Base-by-base conservation (phyloP, 1,284 basidiomycete genomes). In the Jaminaea rosea region DNA sequence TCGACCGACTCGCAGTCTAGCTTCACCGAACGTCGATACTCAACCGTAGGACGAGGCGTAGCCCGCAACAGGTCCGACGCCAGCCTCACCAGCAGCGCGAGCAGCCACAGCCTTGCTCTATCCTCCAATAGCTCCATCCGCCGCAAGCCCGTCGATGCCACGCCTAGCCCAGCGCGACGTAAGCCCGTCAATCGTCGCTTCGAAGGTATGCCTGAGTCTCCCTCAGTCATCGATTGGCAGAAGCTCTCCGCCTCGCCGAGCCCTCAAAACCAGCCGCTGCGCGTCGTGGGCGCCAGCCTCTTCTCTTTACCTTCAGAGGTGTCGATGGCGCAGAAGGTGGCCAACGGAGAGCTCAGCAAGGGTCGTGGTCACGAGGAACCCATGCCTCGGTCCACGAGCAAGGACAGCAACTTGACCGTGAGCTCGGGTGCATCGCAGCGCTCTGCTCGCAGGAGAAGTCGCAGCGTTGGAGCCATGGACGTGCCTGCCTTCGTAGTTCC, bases 321-420 rank as follows among this genome's bases (percentile, higher is more conserved):
- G 48, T 63, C 59, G 24, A 63, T 63, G 56, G 52, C 62, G 1
- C 52, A 60, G 41, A 50, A 50, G 29, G 62, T 63, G 7, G 59
- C 57, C 4, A 56, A 60, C 26, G 62, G 62, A 26, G 21, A 57
- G n/a, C 52, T 63, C 23, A 47, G 49, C 17, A 56, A 57, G 36
- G 53, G 55, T 19, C 59, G 50, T 15, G 62, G 62, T 4, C 58
- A 51, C 37, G 62, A 63, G 24, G 62, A 63, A 48, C 62, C 62
- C n/a, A 56, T 56, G 27, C 58, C 58, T 4, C 39, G 39, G 6
- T 21, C 58, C 10, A 50, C 47, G 28, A 39, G 58, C 9, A 46
- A 50, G 36, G 58, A 56, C 34, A 56, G 55, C 47, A 50, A 57
- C 28, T 56, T 55, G 3, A 31, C 46, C 36, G 49, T 52, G 6